Conservation (phyloP, 169 alveolate species). For the Plasmodium relictum region DNA sequence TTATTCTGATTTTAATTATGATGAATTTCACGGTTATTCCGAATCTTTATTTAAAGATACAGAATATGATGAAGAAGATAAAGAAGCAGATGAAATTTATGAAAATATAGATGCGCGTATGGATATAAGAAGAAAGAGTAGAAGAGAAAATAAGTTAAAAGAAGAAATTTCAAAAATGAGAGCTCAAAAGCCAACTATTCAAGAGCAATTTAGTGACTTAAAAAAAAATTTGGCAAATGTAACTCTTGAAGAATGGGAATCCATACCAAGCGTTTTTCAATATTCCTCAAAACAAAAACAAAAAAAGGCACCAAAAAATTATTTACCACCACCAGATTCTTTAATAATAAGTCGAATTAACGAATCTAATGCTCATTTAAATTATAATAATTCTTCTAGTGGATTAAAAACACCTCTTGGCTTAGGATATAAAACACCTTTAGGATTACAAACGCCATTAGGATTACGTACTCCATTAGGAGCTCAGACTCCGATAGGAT, state of each 20-base stretch:
- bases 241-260: conserved; percentile 97
- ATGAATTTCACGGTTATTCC: conserved; percentile 94
- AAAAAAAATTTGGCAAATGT: conserved; percentile 84
- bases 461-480: conserved; percentile 90
- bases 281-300: conserved; percentile 89
- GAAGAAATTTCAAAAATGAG: conserved; percentile 90
- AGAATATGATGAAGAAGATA: conserved; percentile 95
- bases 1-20: conserved; percentile 92
- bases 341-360: conserved; percentile 85
- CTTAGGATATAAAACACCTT: conserved; percentile 81
- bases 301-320: conserved; percentile 90
- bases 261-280: conserved; percentile 97
- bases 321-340: conserved; percentile 94
- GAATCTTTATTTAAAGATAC: conserved; percentile 89
- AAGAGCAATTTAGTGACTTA: conserved; percentile 82
- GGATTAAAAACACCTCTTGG: conserved; percentile 85
- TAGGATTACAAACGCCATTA: conserved; percentile 90
- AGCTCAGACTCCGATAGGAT: conserved; percentile 89
- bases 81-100: conserved; percentile 94
- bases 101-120: conserved; percentile 92
- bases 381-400: conserved; percentile 80
- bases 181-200: conserved; percentile 85
- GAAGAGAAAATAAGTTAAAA: conserved; percentile 91
- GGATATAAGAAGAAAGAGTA: conserved; percentile 92
- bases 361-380: conserved; percentile 82